These are phyloP conservation scores for Acacia concinna DNA, from an alignment of 331 rosid species.

Conservation along the genomic window DNA sequence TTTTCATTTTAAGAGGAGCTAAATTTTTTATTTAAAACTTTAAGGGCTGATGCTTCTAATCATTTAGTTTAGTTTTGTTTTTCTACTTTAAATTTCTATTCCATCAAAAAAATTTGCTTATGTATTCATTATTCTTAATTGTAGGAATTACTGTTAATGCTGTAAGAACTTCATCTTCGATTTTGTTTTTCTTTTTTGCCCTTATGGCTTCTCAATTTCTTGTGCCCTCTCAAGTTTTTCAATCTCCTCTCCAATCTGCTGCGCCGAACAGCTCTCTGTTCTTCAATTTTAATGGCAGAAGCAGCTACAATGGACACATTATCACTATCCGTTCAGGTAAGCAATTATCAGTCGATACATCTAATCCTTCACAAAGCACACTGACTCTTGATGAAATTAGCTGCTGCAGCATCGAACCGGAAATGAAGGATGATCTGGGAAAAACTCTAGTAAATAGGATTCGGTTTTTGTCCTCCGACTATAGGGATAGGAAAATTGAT, in stretches of 20 bases:
- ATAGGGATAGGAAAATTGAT: constrained; percentile 36
- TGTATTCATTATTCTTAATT: too few relatives aligned
- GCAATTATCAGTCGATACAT: neutral
- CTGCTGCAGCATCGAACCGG: neutral
- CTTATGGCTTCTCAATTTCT: constrained; percentile 35
- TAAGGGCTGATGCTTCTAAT: too few relatives aligned
- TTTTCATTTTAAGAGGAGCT: too few relatives aligned
- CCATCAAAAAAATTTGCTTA: too few relatives aligned
- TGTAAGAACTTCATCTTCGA: neutral
- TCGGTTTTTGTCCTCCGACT: constrained; percentile 33
- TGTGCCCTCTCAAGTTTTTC: constrained; percentile 24
- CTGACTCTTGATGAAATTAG: neutral
- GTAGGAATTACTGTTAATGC: too few relatives aligned
- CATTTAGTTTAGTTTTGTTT: too few relatives aligned
- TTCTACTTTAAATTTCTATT: too few relatives aligned
- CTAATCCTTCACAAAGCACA: neutral
- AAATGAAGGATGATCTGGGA: constrained; percentile 17
- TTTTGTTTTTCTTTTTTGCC: neutral
- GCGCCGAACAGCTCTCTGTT: constrained; percentile 12
- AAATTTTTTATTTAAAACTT: too few relatives aligned
- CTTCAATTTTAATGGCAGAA: constrained; percentile 24
- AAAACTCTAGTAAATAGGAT: constrained; percentile 39
- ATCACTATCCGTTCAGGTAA: constrained; percentile 29
- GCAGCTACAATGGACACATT: neutral
- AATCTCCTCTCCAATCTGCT: constrained; percentile 18